Percentiles rank a stretch among this genome's conserved stretches.
Evolutionary conservation across 2,329 filamentous ascomycete genomes (phyloP).

Genomic region (Colletotrichum orbiculare): DNA sequence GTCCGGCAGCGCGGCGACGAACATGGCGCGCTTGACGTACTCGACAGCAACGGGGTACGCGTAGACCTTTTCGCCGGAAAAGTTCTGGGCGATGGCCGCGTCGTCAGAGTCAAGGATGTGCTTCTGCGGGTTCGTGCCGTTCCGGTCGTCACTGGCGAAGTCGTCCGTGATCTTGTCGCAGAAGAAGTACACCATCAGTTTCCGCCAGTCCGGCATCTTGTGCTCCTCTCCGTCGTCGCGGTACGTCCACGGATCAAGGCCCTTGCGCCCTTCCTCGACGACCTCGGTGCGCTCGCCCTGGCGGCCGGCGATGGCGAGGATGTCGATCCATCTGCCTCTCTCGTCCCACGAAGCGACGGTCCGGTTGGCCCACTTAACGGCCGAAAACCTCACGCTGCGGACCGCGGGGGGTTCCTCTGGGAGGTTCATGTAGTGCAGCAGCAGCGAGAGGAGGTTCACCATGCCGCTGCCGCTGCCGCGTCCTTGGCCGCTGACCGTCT

Average conservation of each 20-base stretch:
- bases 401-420: constrained; percentile 61
- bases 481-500: constrained; percentile 44
- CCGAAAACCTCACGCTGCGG: constrained; percentile 83
- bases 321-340: constrained; percentile 86
- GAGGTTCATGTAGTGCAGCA: constrained; percentile 75
- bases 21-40: constrained; percentile 70
- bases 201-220: constrained; percentile 61
- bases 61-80: constrained; percentile 56
- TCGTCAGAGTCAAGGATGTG: constrained; percentile 36
- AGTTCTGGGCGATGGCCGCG: constrained; percentile 57
- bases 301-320: constrained; percentile 79
- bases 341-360: constrained; percentile 85
- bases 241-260: constrained; percentile 76
- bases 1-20: constrained; percentile 60
- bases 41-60: constrained; percentile 76
- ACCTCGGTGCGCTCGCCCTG: constrained; percentile 81
- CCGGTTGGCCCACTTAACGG: constrained; percentile 89
- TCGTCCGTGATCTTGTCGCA: constrained; percentile 37
- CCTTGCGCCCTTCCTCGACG: constrained; percentile 88
- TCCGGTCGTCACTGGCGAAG: constrained; percentile 12
- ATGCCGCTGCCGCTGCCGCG: constrained; percentile 15
- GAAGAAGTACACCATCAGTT: constrained; percentile 63
- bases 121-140: constrained; percentile 16
- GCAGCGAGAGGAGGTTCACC: constrained; percentile 59
- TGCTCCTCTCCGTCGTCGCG: constrained; percentile 41